A percentile compares a stretch with the other conserved stretches of the same genome.
Conservation (phyloP, 2,329 filamentous ascomycete species). For the Fusarium transvaalense region DNA sequence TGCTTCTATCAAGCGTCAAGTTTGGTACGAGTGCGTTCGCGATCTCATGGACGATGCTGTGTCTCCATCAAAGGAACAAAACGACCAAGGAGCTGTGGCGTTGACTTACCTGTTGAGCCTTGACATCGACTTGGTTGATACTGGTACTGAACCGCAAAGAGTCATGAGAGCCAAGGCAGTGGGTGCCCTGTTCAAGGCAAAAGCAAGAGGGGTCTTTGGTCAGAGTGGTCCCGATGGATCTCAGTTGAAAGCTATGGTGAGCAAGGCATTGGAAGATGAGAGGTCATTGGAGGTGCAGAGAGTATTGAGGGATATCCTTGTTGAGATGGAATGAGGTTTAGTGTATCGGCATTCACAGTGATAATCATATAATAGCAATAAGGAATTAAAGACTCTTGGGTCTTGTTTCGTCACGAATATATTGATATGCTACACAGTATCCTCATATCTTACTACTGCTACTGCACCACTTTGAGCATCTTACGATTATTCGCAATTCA, state of each 20-base stretch:
- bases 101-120: constrained; percentile 61
- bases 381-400: neutral
- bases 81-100: constrained; percentile 41
- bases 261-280: constrained; percentile 55
- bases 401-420: neutral
- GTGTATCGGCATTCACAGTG: neutral
- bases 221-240: constrained; percentile 42
- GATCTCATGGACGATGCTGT: constrained; percentile 62
- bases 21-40: constrained; percentile 64
- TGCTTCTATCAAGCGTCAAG: constrained; percentile 59
- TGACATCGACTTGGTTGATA: constrained; percentile 60
- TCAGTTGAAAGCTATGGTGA: constrained; percentile 52
- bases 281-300: constrained; percentile 61
- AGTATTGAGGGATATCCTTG: constrained; percentile 55
- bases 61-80: constrained; percentile 34
- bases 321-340: constrained; percentile 46
- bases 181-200: constrained; percentile 57
- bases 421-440: neutral
- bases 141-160: constrained; percentile 66
- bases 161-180: constrained; percentile 61
- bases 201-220: constrained; percentile 59
- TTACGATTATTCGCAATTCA: neutral
- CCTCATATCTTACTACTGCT: neutral
- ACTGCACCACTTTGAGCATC: neutral
- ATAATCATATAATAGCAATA: neutral